These are phyloP conservation scores for Colletotrichum sp. DNA, from an alignment of 2,329 filamentous ascomycete species.

Conservation along the genomic window DNA sequence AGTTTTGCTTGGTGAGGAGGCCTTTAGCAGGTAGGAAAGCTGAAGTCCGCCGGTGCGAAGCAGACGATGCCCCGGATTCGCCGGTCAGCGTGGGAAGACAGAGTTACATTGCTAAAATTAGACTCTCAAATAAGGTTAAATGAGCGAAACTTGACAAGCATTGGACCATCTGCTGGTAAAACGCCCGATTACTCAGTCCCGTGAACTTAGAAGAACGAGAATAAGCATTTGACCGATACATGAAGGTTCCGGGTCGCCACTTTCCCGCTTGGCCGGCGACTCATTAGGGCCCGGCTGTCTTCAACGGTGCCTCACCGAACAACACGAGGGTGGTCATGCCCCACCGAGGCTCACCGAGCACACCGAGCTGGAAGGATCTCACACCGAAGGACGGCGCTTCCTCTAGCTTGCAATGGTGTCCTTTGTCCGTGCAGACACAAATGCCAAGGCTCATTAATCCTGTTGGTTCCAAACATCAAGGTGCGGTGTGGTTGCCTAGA, in stretches of 20 bases:
- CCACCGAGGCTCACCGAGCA: neutral
- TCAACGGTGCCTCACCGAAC: neutral
- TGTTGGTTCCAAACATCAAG: neutral
- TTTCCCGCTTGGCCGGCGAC: neutral
- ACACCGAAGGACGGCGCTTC: neutral
- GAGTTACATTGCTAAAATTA: neutral
- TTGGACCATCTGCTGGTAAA: neutral
- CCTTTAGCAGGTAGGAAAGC: neutral
- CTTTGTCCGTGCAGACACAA: neutral
- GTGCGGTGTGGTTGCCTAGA: neutral
- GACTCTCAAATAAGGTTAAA: neutral
- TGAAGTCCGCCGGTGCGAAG: neutral
- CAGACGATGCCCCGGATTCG: neutral
- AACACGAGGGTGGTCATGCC: accelerated
- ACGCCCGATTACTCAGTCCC: neutral
- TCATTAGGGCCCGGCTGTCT: neutral
- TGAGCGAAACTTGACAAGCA: neutral
- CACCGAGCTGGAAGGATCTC: neutral
- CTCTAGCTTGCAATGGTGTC: neutral
- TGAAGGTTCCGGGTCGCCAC: neutral
- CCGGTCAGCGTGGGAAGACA: neutral
- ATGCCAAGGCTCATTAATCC: neutral
- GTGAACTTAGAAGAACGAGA: neutral
- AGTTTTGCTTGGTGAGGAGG: neutral
- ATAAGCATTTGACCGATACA: neutral